These are phyloP conservation scores for Austroboletus niveus DNA, from an alignment of 1,284 basidiomycete genomes.

Conservation along the genomic window DNA sequence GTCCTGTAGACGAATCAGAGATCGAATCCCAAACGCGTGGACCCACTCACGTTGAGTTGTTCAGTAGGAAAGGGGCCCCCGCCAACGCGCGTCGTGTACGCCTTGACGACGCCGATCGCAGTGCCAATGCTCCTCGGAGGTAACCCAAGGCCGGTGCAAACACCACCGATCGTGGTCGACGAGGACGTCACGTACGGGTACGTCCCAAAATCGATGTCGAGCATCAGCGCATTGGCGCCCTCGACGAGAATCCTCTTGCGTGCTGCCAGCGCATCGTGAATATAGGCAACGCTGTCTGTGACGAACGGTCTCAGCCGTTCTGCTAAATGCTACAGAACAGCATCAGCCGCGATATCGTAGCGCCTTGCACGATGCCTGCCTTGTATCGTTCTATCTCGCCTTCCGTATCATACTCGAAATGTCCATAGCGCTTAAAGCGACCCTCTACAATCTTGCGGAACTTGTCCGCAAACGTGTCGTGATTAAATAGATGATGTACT, in stretches of 20 bases:
- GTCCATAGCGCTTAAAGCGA: conserved; percentile 95
- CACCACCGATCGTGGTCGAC: conserved; percentile 90
- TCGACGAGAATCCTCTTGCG: conserved; percentile 90
- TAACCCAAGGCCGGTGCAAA: conserved; percentile 94
- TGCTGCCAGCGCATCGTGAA: conserved; percentile 75
- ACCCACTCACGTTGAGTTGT: conserved; percentile 73
- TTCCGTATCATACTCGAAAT: conserved; percentile 99
- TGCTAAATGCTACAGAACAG: conserved; percentile 64
- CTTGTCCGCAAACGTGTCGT: conserved; percentile 82
- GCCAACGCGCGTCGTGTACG: conserved; percentile 96
- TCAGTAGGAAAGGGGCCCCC: conserved; percentile 98
- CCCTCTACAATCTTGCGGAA: conserved; percentile 97
- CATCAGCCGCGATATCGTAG: not conserved
- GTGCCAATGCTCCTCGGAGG: conserved; percentile 86
- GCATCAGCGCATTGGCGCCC: conserved; percentile 97
- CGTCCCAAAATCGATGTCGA: conserved; percentile 97
- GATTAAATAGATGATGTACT: conserved; percentile 95
- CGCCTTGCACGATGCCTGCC: conserved; percentile 38
- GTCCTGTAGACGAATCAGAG: conserved; percentile 45
- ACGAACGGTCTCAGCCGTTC: conserved; percentile 87
- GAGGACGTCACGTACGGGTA: conserved; percentile 98
- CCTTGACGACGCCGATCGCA: conserved; percentile 92
- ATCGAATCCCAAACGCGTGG: not conserved
- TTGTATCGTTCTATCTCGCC: conserved; percentile 93
- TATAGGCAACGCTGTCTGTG: conserved; percentile 82